Base-by-base conservation (phyloP, 345 rosid genomes). In the Citrus trifoliata region DNA sequence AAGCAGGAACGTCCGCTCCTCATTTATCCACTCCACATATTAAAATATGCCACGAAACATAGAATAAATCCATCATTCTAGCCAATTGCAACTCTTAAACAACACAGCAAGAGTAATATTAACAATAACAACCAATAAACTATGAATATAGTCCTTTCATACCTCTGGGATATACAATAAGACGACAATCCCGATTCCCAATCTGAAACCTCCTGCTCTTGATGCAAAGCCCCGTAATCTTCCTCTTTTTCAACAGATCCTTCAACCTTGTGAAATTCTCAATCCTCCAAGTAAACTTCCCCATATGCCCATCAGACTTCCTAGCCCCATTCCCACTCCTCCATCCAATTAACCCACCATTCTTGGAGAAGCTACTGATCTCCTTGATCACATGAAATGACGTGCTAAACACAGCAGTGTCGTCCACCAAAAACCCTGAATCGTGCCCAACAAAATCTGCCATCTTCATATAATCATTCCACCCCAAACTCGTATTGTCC, bases 121-220 rank as follows among this genome's bases (percentile, higher is more conserved):
- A 37, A 37, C 22, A 28, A 59, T 13, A 13, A 58, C 56, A 76
- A 67, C 38, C 22, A 65, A 73, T 22, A 27, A 69, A 76, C 25
- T 66, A 42, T 32, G 4, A 76, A 63, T 25, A 27, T 25, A 56
- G 68, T 70, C 28, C 42, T 55, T 42, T 76, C 90, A 80, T 87
- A 97, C 99, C 99, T 93, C 98, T 90, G 82, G 99, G 99, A 89
- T 97, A 97, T 67, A 94, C 98, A 74, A 96, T 93, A 72, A 96
- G 99, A 65, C 98, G 98, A 66, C 98, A 96, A 84, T 96, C 99
- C 63, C 98, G 88, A 81, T 92, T 96, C 58, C 99, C 99, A 81
- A 96, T 94, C 86, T 96, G 99, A 90, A 96, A 96, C 90, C 98
- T 88, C 88, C 91, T 87, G 86, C 99, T 96, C 81, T 94, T 96